Evolutionary conservation across 768 basidiomycete genomes (phyloP).

Genomic region (Rhodotorula toruloides): DNA sequence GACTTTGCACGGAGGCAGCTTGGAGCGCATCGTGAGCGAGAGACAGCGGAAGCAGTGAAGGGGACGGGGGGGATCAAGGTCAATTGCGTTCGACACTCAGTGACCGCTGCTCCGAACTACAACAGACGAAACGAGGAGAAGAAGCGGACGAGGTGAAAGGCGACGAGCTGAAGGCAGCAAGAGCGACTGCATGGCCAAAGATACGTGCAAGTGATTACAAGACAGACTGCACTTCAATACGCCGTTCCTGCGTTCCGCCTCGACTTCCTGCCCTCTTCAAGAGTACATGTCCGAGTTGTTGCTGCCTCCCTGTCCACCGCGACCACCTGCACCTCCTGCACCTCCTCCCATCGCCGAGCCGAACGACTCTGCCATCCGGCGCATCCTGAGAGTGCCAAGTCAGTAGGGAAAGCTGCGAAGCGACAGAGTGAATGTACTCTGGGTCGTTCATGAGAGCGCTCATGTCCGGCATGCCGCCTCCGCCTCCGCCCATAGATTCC

Average conservation of each 20-base stretch:
- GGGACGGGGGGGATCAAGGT: not conserved
- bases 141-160: not conserved
- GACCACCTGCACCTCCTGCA: not conserved
- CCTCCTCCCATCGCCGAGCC: constrained; percentile 24
- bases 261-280: not conserved
- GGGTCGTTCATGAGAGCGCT: constrained; percentile 44
- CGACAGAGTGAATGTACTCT: constrained; percentile 4
- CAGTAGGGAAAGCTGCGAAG: not conserved
- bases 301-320: not conserved
- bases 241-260: not conserved
- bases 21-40: constrained; percentile 18
- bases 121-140: not conserved
- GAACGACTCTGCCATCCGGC: constrained; percentile 44
- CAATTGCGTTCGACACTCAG: not conserved
- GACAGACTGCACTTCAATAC: too few species aligned
- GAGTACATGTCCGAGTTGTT: constrained; percentile 36
- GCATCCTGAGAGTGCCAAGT: constrained; percentile 30
- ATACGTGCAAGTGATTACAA: not conserved
- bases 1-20: constrained; percentile 26
- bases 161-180: not conserved
- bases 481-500: constrained; percentile 13
- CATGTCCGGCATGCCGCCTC: constrained; percentile 51
- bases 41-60: too few species aligned
- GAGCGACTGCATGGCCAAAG: too few species aligned
- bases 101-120: not conserved